Evolutionary conservation across 208 protist species (phyloP), one percentile per base, ranked within the genome.

Genomic region (Leishmania tropica): DNA sequence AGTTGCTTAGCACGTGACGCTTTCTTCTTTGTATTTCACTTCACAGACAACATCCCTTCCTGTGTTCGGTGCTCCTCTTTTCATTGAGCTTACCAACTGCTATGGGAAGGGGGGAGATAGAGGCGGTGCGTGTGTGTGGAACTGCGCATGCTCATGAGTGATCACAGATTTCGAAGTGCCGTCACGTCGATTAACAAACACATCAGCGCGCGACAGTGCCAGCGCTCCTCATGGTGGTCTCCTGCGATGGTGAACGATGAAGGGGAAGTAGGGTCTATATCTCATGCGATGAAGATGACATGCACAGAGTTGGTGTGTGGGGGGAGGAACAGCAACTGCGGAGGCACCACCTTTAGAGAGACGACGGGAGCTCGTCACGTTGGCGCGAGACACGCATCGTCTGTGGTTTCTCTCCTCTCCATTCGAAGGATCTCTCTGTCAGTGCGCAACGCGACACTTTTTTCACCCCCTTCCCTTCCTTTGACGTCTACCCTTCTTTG

Each of bases 401-500:
- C 62, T 37, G 11, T 53, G 28, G 21, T 53, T 51, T 74, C 51
- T 76, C n/a, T 37, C 48, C 73, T 60, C 31, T 45, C 51, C 35
- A 7, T 40, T 42, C 35, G 21, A 24, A 35, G 11, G 17, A 10
- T 53, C 10, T 74, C 37, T 74, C 21, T 35, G 8, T 3, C 42
- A 35, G 70, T 74, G 70, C 21, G 45, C 70, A 31, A 21, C 21
- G 45, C 70, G 10, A 48, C 70, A 68, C 51, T 67, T 68, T 21
- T 73, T 62, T 67, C 15, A 31, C 62, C 31, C 15, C 31, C 24
- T 40, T 51, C 47, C 35, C 0, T 42, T 47, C 45, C 45, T 48
- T 83, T 15, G 13, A n/a, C 71, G 3, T 81, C 42, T 71, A 21
- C 77, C 68, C 24, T 62, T 35, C 42, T 24, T 28, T 65, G 31